Conservation (phyloP, 139 green algal species). For the Haematococcus lacustris region DNA sequence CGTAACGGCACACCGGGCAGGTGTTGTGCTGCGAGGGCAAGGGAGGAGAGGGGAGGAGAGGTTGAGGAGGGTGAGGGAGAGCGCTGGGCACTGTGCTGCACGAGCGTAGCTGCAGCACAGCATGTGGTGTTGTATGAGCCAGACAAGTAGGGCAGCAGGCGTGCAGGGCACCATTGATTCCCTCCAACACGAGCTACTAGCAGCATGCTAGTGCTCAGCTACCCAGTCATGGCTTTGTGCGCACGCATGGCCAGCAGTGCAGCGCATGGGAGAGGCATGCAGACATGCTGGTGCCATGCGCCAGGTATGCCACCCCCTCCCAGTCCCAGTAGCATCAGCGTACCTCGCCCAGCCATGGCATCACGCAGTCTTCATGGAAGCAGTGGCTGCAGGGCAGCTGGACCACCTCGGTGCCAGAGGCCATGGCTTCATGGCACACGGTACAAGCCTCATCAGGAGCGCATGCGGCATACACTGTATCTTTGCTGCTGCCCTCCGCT, state of each 20-base stretch:
- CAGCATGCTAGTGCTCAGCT: background rate
- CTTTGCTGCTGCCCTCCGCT: too few species aligned
- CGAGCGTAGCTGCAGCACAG: too few species aligned
- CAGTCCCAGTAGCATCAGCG: background rate
- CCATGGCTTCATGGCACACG: constrained; percentile 27
- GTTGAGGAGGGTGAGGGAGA: background rate
- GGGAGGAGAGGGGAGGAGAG: background rate
- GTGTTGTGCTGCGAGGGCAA: constrained; percentile 2
- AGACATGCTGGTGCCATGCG: background rate
- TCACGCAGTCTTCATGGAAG: constrained; percentile 33
- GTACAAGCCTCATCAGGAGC: constrained; percentile 13
- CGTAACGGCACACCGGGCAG: constrained; percentile 3
- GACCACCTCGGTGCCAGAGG: constrained; percentile 10
- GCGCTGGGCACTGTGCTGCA: too few species aligned
- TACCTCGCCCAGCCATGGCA: constrained; percentile 28
- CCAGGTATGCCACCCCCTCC: background rate
- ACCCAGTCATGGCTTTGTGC: background rate
- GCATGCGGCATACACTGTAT: constrained; percentile 2
- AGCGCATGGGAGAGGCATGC: too few species aligned
- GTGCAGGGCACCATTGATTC: too few species aligned
- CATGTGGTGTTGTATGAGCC: background rate
- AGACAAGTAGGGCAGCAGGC: background rate
- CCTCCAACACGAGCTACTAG: too few species aligned
- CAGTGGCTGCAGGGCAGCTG: constrained; percentile 26
- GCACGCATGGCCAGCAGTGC: background rate